phyloP scores from a whole-genome alignment of 2,329 filamentous ascomycete genomes.

The Fusarium irregulare region DNA sequence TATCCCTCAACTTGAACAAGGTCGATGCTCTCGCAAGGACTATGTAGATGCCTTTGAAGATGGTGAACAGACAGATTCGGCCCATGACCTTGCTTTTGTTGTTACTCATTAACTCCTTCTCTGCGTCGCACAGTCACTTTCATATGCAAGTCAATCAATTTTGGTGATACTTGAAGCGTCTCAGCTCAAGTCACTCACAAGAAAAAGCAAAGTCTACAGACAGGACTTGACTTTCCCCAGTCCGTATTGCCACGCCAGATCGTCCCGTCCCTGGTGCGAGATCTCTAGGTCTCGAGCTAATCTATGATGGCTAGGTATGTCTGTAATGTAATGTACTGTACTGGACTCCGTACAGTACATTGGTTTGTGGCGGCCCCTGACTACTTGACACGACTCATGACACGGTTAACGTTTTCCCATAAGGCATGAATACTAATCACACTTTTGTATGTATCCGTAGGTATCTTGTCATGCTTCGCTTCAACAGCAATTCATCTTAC shows the following conservation, averaged over 20 bases:
- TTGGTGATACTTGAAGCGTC: conserved; percentile 25
- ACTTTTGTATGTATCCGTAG: neutral
- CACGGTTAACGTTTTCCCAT: conserved; percentile 31
- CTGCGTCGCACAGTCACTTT: neutral
- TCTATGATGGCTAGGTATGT: conserved; percentile 14
- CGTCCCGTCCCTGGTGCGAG: conserved; percentile 40
- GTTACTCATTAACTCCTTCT: neutral
- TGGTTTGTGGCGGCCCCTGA: conserved; percentile 11
- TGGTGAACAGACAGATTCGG: neutral
- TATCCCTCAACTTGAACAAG: neutral
- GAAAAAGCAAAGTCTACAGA: conserved; percentile 17
- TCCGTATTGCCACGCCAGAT: conserved; percentile 35
- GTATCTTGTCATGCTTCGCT: conserved; percentile 13
- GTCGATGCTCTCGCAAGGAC: neutral
- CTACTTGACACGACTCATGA: conserved; percentile 12
- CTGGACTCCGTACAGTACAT: neutral
- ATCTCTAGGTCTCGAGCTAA: conserved; percentile 34
- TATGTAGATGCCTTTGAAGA: neutral
- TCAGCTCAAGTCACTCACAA: conserved; percentile 15
- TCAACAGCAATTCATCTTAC: conserved; percentile 2
- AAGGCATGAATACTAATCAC: conserved; percentile 9
- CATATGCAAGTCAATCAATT: neutral
- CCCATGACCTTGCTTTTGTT: neutral
- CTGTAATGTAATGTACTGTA: too few relatives aligned
- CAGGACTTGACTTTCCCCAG: conserved; percentile 22